Evolutionary conservation across 2,329 filamentous ascomycete species (phyloP).

Genomic region (Ramularia endophylla): DNA sequence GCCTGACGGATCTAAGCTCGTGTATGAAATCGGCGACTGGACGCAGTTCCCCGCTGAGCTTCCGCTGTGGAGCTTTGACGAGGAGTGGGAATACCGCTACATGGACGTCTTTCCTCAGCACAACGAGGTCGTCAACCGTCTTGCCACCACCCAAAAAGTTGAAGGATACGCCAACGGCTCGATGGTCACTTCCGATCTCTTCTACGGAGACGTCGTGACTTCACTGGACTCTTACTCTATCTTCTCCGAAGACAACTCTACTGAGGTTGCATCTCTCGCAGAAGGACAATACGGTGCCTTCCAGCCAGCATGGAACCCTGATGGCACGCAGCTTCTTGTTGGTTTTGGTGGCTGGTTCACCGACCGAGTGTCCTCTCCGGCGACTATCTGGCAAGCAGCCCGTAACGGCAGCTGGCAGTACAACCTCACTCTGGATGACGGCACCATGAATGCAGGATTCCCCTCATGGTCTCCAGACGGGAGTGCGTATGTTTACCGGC

Average conservation of each 20-base stretch:
- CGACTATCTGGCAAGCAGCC: slow-evolving; percentile 7
- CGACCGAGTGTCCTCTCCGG: slow-evolving; percentile 5
- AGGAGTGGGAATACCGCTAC: slow-evolving; percentile 15
- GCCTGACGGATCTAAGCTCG: slow-evolving; percentile 7
- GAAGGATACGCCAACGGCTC: slow-evolving; percentile 9
- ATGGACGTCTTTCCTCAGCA: slow-evolving; percentile 11
- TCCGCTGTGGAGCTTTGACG: slow-evolving; percentile 10
- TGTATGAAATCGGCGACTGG: slow-evolving; percentile 11
- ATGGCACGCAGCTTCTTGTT: slow-evolving; percentile 7
- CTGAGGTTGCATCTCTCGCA: slow-evolving; percentile 3
- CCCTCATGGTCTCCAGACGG: slow-evolving; percentile 9
- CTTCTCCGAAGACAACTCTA: slow-evolving; percentile 8
- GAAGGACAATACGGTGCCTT: slow-evolving; percentile 11
- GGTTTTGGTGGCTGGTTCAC: slow-evolving; percentile 13
- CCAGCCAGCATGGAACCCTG: slow-evolving; percentile 7
- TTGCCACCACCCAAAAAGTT: slow-evolving; percentile 12
- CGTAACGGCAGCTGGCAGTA: slow-evolving; percentile 5
- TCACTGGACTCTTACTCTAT: too few species aligned
- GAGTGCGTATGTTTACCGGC: slow-evolving; percentile 8
- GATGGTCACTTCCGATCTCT: slow-evolving; percentile 7
- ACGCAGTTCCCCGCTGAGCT: slow-evolving; percentile 4
- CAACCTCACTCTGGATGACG: slow-evolving; percentile 10
- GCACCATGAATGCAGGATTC: slow-evolving; percentile 8
- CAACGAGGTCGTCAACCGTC: slow-evolving; percentile 6
- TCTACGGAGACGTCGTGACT: slow-evolving; percentile 1